Percentiles rank a stretch among this genome's conserved stretches.
phyloP scores from a whole-genome alignment of 2,329 filamentous ascomycete species.

The Camptophora hylomeconis region DNA sequence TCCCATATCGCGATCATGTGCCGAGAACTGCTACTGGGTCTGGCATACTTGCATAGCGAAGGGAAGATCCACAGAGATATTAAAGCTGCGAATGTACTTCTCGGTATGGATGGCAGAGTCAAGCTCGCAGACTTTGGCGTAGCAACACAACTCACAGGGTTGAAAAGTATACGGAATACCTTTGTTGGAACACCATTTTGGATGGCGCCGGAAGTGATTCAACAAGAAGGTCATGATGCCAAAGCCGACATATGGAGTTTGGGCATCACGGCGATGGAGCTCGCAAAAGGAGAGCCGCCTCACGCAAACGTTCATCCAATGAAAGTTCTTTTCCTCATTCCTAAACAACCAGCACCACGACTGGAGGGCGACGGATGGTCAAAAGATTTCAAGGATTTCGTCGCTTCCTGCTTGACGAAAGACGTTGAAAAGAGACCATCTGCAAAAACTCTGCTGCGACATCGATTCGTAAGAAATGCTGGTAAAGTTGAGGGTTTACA shows the following conservation, averaged over 20 bases:
- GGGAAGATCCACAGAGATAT: constrained; percentile 96
- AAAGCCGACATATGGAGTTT: constrained; percentile 91
- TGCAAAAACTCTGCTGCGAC: constrained; percentile 74
- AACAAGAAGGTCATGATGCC: constrained; percentile 72
- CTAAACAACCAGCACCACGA: constrained; percentile 71
- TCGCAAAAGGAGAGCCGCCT: constrained; percentile 80
- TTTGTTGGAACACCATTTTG: constrained; percentile 96
- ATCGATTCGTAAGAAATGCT: constrained; percentile 75
- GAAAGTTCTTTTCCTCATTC: constrained; percentile 86
- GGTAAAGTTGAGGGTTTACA: constrained; percentile 80
- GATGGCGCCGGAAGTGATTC: constrained; percentile 93
- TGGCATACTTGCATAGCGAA: constrained; percentile 86
- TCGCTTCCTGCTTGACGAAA: constrained; percentile 81
- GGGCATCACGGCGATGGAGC: constrained; percentile 81
- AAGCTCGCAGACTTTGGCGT: constrained; percentile 97
- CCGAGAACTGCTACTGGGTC: constrained; percentile 73
- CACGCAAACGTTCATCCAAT: constrained; percentile 77
- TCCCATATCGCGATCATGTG: constrained; percentile 88
- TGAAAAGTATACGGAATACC: constrained; percentile 93
- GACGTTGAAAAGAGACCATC: constrained; percentile 74
- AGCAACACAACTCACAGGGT: constrained; percentile 88
- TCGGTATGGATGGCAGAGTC: constrained; percentile 81
- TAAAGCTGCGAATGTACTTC: constrained; percentile 89
- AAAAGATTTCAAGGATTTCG: constrained; percentile 86
- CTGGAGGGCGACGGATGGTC: constrained; percentile 72